Percentiles rank a stretch among this genome's conserved stretches.
Conservation (phyloP, 2,329 filamentous ascomycete genomes). For the Sclerotinia minor region DNA sequence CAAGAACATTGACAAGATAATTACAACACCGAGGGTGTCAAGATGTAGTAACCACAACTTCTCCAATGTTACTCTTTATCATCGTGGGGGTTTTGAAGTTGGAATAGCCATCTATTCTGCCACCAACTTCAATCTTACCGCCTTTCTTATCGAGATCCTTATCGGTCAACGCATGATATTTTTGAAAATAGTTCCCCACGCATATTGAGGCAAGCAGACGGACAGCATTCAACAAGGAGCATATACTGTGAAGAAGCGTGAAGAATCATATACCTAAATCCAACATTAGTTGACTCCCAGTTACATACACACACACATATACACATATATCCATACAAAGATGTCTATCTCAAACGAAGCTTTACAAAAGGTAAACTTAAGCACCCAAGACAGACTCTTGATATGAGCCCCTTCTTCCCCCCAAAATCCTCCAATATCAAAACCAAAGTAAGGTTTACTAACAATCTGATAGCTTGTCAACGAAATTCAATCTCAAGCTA, state of each 20-base stretch:
- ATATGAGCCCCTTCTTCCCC: not conserved
- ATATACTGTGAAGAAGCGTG: not conserved
- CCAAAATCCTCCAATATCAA: conserved; percentile 7
- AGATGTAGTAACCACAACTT: not conserved
- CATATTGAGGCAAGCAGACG: conserved; percentile 4
- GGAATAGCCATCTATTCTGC: conserved; percentile 2
- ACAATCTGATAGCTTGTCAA: conserved; percentile 67
- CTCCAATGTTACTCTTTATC: not conserved
- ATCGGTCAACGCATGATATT: conserved; percentile 22
- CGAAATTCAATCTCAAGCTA: conserved; percentile 90
- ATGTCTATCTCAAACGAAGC: conserved; percentile 97
- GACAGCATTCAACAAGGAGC: conserved; percentile 1
- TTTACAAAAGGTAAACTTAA: conserved; percentile 73
- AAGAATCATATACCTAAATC: not conserved
- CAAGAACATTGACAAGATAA: not conserved
- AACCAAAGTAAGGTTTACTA: conserved; percentile 17
- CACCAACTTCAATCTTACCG: not conserved
- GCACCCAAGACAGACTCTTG: not conserved
- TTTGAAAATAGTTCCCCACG: conserved; percentile 9
- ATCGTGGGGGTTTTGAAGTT: too few relatives aligned
- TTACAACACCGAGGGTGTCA: not conserved
- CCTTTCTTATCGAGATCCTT: conserved; percentile 4
- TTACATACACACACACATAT: not conserved
- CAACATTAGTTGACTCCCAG: not conserved
- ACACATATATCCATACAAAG: conserved; percentile 34